Base-by-base conservation (phyloP, 176 grass and related monocot species). In the Miscanthus lutarioriparius region DNA sequence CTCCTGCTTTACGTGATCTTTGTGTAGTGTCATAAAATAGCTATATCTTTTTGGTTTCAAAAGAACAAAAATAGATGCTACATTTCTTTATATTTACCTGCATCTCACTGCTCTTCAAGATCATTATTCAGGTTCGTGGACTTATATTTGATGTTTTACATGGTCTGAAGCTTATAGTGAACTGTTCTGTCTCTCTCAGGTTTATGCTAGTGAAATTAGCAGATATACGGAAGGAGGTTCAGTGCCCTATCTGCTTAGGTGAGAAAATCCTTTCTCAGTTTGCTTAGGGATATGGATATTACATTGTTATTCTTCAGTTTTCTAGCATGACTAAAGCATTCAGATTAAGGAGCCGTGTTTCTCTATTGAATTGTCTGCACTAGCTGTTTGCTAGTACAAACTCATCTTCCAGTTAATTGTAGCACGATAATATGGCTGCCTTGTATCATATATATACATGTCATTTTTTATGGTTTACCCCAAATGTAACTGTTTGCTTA, bases 231-330 rank as follows among this genome's bases (percentile, higher is more conserved):
- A 90, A 93, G 77, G 88, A 88, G 49, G 91, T 93, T 22, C 88
- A 90, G 20, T 90, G 91, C 70, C 91, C 91, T 71, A 93, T 93
- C 30, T 93, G 91, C 68, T 90, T 93, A 88, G 91, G 91, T 93
- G 85, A 61, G 77, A 64, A 65, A 23, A 36, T 43, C 22, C 33
- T 66, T 45, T 20, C 49, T 19, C 70, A 61, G 30, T 53, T 79
- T 86, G 3, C 73, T 26, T 70, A 23, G 4, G 23, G 44, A 19
- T 77, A 74, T 68, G 10, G 19, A 49, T 56, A 53, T 9, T 25
- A 36, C 61, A 38, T 47, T 62, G 19, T 35, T 23, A 5, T 33
- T 70, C 20, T 80, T 91, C 22, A 58, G 17, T 71, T 40, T 80
- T 68, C n/a, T 77, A 35, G 3, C 49, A 63, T 51, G 38, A 67